Evolutionary conservation across 192 early-diverging fungal species (phyloP).

Genomic region (Phlyctochytrium planicorne): DNA sequence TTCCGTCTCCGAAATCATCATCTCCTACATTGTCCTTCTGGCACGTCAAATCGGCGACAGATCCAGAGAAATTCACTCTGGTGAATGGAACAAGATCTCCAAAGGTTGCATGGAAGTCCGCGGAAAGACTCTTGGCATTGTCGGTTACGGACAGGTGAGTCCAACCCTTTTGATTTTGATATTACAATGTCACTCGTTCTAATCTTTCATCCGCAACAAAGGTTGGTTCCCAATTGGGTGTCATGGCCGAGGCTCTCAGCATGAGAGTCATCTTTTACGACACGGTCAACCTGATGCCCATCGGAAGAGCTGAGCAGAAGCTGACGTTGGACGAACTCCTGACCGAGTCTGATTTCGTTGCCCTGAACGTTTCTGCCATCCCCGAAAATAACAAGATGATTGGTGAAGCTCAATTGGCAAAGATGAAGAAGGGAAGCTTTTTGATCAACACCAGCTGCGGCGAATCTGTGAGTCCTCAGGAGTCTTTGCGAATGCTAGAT

Average conservation of each 20-base stretch:
- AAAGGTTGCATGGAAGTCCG: conserved; percentile 47
- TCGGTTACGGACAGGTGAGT: conserved; percentile 49
- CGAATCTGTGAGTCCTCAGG: conserved; percentile 26
- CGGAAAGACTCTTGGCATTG: conserved; percentile 53
- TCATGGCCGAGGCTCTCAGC: conserved; percentile 49
- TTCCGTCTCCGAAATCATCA: conserved; percentile 44
- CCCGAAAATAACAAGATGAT: conserved; percentile 45
- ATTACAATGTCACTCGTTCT: background rate
- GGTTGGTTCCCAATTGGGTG: conserved; percentile 46
- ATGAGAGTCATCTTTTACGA: conserved; percentile 52
- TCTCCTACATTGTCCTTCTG: conserved; percentile 43
- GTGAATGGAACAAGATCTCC: conserved; percentile 53
- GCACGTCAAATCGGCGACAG: conserved; percentile 49
- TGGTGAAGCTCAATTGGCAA: conserved; percentile 41
- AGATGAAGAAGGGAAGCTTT: conserved; percentile 51
- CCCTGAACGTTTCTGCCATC: conserved; percentile 34
- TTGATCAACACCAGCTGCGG: conserved; percentile 43
- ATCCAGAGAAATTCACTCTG: conserved; percentile 42
- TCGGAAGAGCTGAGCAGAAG: conserved; percentile 36
- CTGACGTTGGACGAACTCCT: conserved; percentile 37
- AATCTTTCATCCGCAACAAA: background rate
- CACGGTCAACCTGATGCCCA: conserved; percentile 42
- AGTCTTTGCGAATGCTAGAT: background rate
- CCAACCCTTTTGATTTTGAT: background rate
- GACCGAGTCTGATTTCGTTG: conserved; percentile 41